Conservation (phyloP, 805 yeast species). For the Schizosaccharomyces octosporus region DNA sequence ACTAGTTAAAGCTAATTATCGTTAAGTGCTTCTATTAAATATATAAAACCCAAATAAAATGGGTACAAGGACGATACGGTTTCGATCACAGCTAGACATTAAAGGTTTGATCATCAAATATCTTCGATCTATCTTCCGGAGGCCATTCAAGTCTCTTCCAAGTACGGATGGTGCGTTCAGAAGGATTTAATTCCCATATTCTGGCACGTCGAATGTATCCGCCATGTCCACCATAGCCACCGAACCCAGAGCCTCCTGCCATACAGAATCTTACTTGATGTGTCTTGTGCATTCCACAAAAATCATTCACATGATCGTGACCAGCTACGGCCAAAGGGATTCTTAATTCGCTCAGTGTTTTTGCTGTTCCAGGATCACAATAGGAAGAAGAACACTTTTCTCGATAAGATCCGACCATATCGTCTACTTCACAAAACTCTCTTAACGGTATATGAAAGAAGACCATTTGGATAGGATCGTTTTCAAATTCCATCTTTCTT, state of each 20-base stretch:
- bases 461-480: conserved; percentile 35
- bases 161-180: conserved; percentile 24
- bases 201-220: conserved; percentile 65
- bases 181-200: conserved; percentile 36
- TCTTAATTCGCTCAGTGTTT: conserved; percentile 34
- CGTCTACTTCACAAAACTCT: conserved; percentile 33
- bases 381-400: conserved; percentile 66
- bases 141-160: conserved; percentile 51
- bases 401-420: conserved; percentile 32
- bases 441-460: conserved; percentile 89
- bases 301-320: conserved; percentile 90
- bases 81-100: neutral
- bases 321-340: conserved; percentile 63
- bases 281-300: conserved; percentile 27
- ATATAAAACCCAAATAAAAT: too few species aligned
- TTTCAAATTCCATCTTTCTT: conserved; percentile 11
- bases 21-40: too few species aligned
- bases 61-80: neutral
- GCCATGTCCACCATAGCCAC: conserved; percentile 87
- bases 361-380: conserved; percentile 41
- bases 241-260: conserved; percentile 86
- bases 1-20: too few species aligned
- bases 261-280: conserved; percentile 59
- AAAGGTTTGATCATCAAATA: neutral
- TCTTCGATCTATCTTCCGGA: neutral